These are phyloP conservation scores for Coniosporium apollinis DNA, from an alignment of 495 filamentous ascomycete species.

Conservation along the genomic window DNA sequence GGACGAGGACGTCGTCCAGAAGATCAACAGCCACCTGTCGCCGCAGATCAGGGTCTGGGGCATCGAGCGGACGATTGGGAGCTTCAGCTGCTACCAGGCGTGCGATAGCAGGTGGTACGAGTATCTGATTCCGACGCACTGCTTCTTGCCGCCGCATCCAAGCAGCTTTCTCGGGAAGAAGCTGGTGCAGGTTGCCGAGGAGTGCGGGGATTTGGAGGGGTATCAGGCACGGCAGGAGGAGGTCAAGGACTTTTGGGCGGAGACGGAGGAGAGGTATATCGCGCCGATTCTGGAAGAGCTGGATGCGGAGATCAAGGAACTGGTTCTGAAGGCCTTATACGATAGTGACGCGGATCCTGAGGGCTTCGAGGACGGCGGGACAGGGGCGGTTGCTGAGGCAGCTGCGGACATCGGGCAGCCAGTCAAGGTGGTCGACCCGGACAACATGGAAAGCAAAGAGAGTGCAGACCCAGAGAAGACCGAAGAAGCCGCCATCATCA, in stretches of 20 bases:
- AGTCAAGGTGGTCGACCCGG: slow-evolving; percentile 1
- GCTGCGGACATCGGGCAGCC: slow-evolving; percentile 14
- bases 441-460: slow-evolving; percentile 3
- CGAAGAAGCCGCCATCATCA: slow-evolving; percentile 9
- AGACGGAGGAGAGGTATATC: slow-evolving; percentile 57
- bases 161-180: slow-evolving; percentile 67
- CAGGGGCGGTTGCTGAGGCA: slow-evolving; percentile 10
- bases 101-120: slow-evolving; percentile 94
- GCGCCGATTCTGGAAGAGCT: slow-evolving; percentile 49
- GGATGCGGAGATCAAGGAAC: slow-evolving; percentile 26
- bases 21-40: slow-evolving; percentile 73
- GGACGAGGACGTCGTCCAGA: slow-evolving; percentile 68
- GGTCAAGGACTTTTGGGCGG: slow-evolving; percentile 62
- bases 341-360: slow-evolving; percentile 13
- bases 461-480: slow-evolving; percentile 2
- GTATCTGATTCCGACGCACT: slow-evolving; percentile 83
- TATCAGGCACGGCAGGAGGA: slow-evolving; percentile 56
- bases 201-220: slow-evolving; percentile 49
- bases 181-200: slow-evolving; percentile 51
- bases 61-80: slow-evolving; percentile 61
- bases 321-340: slow-evolving; percentile 27
- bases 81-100: slow-evolving; percentile 80
- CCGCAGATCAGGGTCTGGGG: slow-evolving; percentile 91
- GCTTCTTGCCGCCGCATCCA: slow-evolving; percentile 81
- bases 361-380: slow-evolving; percentile 6